phyloP scores from a whole-genome alignment of 2,329 filamentous ascomycete species.

The Xylaria sp. region DNA sequence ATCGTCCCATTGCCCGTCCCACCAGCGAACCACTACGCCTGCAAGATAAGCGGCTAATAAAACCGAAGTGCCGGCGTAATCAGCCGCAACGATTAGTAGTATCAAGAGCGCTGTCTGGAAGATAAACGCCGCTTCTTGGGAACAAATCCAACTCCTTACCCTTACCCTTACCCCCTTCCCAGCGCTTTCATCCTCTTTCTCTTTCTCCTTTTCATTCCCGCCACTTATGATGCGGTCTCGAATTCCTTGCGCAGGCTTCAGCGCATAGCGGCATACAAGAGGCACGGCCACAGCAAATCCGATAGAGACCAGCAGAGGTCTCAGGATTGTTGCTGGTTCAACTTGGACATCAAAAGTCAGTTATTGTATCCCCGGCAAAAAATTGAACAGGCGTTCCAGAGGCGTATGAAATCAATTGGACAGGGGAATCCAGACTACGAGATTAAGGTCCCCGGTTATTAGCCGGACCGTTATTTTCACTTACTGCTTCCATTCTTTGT shows the following conservation, averaged over 20 bases:
- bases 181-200: not conserved
- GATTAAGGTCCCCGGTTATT: conserved; percentile 15
- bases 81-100: conserved; percentile 60
- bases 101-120: conserved; percentile 63
- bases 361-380: not conserved
- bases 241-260: conserved; percentile 54
- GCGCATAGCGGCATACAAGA: conserved; percentile 58
- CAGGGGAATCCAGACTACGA: not conserved
- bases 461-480: not conserved
- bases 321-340: conserved; percentile 53
- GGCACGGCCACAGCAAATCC: conserved; percentile 63
- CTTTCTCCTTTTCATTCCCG: conserved; percentile 36
- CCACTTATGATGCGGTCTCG: conserved; percentile 47
- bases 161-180: conserved; percentile 29
- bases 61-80: conserved; percentile 71
- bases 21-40: conserved; percentile 69
- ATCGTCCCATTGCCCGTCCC: conserved; percentile 55
- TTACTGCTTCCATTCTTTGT: conserved; percentile 33
- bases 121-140: conserved; percentile 54
- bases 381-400: not conserved
- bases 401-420: not conserved
- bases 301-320: conserved; percentile 60
- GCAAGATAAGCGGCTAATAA: conserved; percentile 73
- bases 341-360: conserved; percentile 28
- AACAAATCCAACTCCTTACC: conserved; percentile 43